Evolutionary conservation across 331 rosid genomes (phyloP), one percentile per base, ranked within the genome.

Genomic region (Quercus phellos): DNA sequence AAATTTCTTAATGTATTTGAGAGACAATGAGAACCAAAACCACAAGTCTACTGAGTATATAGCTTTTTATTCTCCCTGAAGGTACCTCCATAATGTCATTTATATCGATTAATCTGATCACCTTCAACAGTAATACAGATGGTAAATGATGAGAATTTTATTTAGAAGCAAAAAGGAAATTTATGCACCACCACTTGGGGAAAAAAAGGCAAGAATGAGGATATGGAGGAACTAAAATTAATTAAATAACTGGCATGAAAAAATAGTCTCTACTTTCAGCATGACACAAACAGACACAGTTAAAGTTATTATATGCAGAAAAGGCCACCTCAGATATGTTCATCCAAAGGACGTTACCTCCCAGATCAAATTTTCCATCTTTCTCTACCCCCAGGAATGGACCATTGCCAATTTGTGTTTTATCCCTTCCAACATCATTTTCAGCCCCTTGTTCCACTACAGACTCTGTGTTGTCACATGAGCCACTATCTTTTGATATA

Each of bases 391-490:
- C 74, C 21, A 79, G 81, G 51, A 34, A 53, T 38, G 85, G 80
- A 70, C 22, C 77, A 61, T 51, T 77, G 56, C 42, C 70, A 61
- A 19, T 80, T 80, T 16, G 87, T 14, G 67, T 59, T 79, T 71
- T 83, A 72, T 79, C 92, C 79, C 24, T 79, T 84, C 85, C 83
- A 82, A 79, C 76, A 81, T 85, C 89, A 80, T 79, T 90, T 82
- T 87, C 94, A 68, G 81, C 76, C 82, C 88, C 89, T 27, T 6
- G 85, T 80, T 89, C 94, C 70, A 77, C 69, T 60, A 79, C 60
- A 72, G 85, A 75, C 69, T 82, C 89, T 32, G 71, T 74, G 82
- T 73, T 80, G 74, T 82, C 63, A 76, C 83, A 83, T 26, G 86
- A 70, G 80, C 74, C 73, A 74, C 74, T 54, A 50, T 75, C 75